Evolutionary conservation across 768 basidiomycete species (phyloP).

Genomic region (Lenzites betulinus): DNA sequence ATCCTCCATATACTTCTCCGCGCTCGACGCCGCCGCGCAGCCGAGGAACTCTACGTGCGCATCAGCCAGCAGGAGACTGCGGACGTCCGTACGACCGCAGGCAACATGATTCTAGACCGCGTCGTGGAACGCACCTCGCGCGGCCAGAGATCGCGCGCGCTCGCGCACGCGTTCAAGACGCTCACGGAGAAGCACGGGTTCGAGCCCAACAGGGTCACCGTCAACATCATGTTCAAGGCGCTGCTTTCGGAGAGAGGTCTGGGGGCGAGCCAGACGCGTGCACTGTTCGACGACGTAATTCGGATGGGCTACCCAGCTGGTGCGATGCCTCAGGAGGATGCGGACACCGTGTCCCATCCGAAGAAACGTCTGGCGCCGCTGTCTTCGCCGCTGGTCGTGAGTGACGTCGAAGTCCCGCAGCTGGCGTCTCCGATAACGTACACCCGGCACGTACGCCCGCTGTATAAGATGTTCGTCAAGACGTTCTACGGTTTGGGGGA

Average conservation of each 20-base stretch:
- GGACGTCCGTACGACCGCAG: slow-evolving; percentile 42
- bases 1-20: slow-evolving; percentile 43
- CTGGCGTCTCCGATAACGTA: slow-evolving; percentile 52
- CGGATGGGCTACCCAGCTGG: slow-evolving; percentile 56
- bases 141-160: slow-evolving; percentile 47
- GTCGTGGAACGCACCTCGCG: slow-evolving; percentile 39
- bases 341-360: not conserved
- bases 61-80: slow-evolving; percentile 10
- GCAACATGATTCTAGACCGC: slow-evolving; percentile 60
- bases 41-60: slow-evolving; percentile 42
- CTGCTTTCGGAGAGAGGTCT: slow-evolving; percentile 53
- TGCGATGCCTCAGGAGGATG: not conserved
- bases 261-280: slow-evolving; percentile 45
- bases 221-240: slow-evolving; percentile 67
- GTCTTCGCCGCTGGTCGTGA: not conserved
- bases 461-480: slow-evolving; percentile 75
- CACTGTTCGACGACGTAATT: slow-evolving; percentile 66
- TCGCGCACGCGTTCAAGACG: slow-evolving; percentile 41
- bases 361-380: slow-evolving; percentile 41
- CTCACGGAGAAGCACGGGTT: slow-evolving; percentile 52
- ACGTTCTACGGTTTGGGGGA: slow-evolving; percentile 62
- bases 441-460: slow-evolving; percentile 59
- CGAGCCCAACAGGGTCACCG: slow-evolving; percentile 64
- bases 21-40: slow-evolving; percentile 45
- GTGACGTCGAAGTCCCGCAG: slow-evolving; percentile 36